Base-by-base conservation (phyloP, 1,284 basidiomycete species). In the Volvariella surrecta region DNA sequence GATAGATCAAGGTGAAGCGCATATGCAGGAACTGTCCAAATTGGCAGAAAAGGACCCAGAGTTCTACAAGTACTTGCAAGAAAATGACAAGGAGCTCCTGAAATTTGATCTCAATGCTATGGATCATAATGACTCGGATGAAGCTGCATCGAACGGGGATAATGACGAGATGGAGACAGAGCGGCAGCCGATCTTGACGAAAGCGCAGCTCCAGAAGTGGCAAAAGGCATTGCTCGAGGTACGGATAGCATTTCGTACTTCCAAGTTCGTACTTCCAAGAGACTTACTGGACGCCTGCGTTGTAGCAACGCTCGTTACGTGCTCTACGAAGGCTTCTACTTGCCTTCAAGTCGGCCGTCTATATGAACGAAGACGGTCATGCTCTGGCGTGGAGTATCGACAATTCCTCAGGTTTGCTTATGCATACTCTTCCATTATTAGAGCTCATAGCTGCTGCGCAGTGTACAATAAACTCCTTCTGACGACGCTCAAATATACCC, bases 1-100 rank as follows among this genome's bases (percentile, higher is more conserved):
- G 32, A 8, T 52, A 77, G 87, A 83, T 45, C 74, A 89, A 58
- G 88, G 83, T 46, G 66, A 71, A 56, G 61, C 68, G 6, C 92
- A 95, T 64, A 66, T 88, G 38, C 61, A 79, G 38, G 86, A 97
- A 45, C 76, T 99, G n/a, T 84, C 89, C 39, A 85, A 89, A 56
- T 75, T 99, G 32, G 88, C 88, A 10, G 87, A 95, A 63, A 95
- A 90, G 62, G 96, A 99, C 60, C 95, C 95, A 15, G 95, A 97
- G 56, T 99, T 99, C 68, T 99, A 82, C 82, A 93, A 96, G 63
- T 99, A 96, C 59, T 73, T 99, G 4, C 85, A 96, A 67, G 91
- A 98, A 64, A 95, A 99, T 58, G 95, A 99, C 64, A 70, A 74
- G 45, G 91, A 93, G 43, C 68, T 99, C 22, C 73, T 99, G 4